Base-by-base conservation (phyloP, 1,284 basidiomycete species). In the Gymnopus androsaceus region DNA sequence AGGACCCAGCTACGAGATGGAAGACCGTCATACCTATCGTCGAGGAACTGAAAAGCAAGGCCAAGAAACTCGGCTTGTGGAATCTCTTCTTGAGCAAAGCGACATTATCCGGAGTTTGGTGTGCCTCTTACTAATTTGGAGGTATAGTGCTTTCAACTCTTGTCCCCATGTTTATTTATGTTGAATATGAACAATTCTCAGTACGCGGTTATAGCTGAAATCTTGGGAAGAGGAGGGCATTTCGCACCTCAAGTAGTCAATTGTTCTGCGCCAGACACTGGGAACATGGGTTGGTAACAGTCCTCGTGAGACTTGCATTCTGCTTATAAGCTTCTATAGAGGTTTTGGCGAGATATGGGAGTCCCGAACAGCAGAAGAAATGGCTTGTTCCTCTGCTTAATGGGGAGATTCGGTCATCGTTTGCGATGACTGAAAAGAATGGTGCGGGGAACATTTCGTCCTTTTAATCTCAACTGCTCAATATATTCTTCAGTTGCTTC, bases 161-260 rank as follows among this genome's bases (percentile, higher is more conserved):
- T 45, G 21, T 46, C 12, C n/a, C 7, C 34, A 2, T 11, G 38
- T 33, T 14, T 45, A 11, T 54, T 51, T 63, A 30, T 48, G 12
- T 25, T 53, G 21, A 30, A 27, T 14, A 42, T 30, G 31, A 27
- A 21, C 14, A 25, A 15, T 23, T 25, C 21, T n/a, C 23, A 95
- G 90, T 99, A 99, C 72, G 94, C 92, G 46, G 89, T 98, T 38
- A 96, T 98, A 87, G 95, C 95, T 38, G 96, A 99, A 74, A 75
- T 98, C 58, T 85, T 97, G 63, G 96, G 95, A 11, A 84, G 94
- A 60, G 85, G 81, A 36, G 87, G 88, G 4, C 87, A 87, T 64
- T 76, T 95, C 49, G 90, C 87, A n/a, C 84, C 94, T 30, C 89
- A 97, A 74, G 83, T 83, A 23, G 86, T 92, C 60, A 98, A 98